Evolutionary conservation across 768 basidiomycete species (phyloP).

Genomic region (Lactarius pseudohatsudake): DNA sequence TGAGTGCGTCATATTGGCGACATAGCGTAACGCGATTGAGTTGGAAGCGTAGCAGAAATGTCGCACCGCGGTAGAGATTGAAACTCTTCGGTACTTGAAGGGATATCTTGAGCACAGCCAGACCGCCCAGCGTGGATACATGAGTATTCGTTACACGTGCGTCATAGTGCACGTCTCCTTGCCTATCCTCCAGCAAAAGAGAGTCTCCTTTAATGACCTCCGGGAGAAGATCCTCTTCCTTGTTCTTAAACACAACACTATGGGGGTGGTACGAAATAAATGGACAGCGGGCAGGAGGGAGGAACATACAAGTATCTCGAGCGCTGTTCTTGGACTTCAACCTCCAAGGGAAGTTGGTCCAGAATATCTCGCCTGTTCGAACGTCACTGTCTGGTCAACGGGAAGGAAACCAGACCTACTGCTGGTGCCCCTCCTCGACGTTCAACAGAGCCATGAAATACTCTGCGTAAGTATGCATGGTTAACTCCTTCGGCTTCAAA

Average conservation of each 20-base stretch:
- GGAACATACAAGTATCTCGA: conserved; percentile 2
- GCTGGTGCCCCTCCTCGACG: conserved; percentile 44
- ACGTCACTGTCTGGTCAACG: conserved; percentile 37
- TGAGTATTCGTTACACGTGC: conserved; percentile 8
- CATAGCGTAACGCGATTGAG: conserved; percentile 56
- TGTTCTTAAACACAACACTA: conserved; percentile 17
- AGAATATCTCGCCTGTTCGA: conserved; percentile 5
- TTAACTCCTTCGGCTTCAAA: neutral
- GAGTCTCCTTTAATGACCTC: conserved; percentile 17
- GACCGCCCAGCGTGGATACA: neutral
- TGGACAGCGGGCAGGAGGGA: too few species aligned
- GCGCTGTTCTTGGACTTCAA: neutral
- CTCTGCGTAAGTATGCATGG: conserved; percentile 7
- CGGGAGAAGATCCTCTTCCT: conserved; percentile 19
- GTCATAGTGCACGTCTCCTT: conserved; percentile 18
- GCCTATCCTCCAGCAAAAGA: conserved; percentile 21
- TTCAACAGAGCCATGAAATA: conserved; percentile 17
- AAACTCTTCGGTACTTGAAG: conserved; percentile 50
- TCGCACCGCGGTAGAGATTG: conserved; percentile 37
- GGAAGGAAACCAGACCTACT: conserved; percentile 38
- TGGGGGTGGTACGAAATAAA: neutral
- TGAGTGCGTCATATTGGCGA: conserved; percentile 60
- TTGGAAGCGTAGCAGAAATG: conserved; percentile 51
- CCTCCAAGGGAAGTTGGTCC: conserved; percentile 3
- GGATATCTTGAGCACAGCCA: conserved; percentile 46